Evolutionary conservation across 2,329 filamentous ascomycete species (phyloP), one percentile per base, ranked within the genome.

Genomic region (Talaromyces sp.): DNA sequence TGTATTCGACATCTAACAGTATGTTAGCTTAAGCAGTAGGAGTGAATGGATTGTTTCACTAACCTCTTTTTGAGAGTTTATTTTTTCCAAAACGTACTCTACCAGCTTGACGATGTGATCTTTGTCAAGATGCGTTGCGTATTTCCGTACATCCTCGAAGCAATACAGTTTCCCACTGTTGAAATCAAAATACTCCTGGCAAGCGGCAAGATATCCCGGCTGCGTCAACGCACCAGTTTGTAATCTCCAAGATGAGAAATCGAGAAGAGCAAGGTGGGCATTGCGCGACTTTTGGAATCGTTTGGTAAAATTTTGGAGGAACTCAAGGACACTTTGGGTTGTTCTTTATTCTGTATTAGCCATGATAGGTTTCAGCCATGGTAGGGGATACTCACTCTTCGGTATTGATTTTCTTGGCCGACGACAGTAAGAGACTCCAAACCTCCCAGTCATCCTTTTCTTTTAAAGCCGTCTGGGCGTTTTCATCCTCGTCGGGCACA

Each of bases 371-470:
- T 9, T 28, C 30, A 28, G 7, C 9, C n/a, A 47, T 27, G 44
- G 10, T 30, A 30, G 27, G n/a, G 17, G 3, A 47, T 28, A 70
- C 77, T 63, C 68, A 79, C 77, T 71, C 72, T 60, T 69, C 55
- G 8, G 57, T 69, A 42, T 70, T 69, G 5, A 73, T 62, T 27
- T 73, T 71, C 22, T 70, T 68, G 15, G 70, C 69, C 13, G 75
- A 71, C 19, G 65, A 67, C 11, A 79, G 64, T 56, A 81, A 68
- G 13, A 79, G 66, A n/a, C 69, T 72, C 80, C 80, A 82, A 19
- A 80, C 72, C 51, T 69, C 72, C 75, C 79, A 80, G 59, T 81
- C 78, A 65, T 80, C 75, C 59, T 72, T 71, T 67, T 76, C 75
- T 60, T 74, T 71, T 3, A 74, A 63, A 27, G 65, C 61, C 10